phyloP scores from a whole-genome alignment of 768 basidiomycete genomes.

The Leccinum pellstonianum region DNA sequence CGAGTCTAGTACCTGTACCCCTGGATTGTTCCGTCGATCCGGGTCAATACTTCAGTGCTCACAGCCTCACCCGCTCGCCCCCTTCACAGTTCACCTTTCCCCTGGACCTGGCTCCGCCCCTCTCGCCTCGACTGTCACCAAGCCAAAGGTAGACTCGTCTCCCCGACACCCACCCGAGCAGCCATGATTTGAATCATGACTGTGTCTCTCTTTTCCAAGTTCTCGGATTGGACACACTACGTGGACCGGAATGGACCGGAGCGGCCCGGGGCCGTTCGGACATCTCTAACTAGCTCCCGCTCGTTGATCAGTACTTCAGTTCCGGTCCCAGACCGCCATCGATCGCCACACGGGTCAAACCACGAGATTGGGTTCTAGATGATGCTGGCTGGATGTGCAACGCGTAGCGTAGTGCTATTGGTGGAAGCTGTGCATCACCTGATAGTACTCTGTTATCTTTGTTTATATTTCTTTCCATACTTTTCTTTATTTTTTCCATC shows the following conservation, averaged over 20 bases:
- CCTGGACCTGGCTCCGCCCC: background rate
- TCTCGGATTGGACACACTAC: no score
- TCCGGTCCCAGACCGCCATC: background rate
- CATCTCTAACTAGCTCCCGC: background rate
- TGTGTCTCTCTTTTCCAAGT: no score
- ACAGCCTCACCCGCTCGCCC: background rate
- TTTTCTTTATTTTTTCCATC: background rate
- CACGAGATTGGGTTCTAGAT: background rate
- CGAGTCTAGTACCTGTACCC: background rate
- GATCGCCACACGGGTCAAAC: background rate
- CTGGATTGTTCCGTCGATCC: background rate
- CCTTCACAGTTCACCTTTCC: background rate
- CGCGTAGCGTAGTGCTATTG: no score
- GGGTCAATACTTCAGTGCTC: background rate
- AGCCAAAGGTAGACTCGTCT: background rate
- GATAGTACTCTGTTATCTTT: no score
- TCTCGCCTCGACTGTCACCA: background rate
- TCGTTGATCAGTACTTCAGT: background rate
- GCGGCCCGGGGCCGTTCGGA: background rate
- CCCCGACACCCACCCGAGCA: no score
- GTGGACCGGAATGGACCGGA: background rate
- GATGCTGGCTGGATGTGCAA: background rate
- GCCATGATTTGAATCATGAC: no score
- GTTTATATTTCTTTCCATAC: background rate
- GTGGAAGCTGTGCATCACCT: no score